Evolutionary conservation across 2,329 filamentous ascomycete genomes (phyloP).

Genomic region (Aureobasidium mangrovei): DNA sequence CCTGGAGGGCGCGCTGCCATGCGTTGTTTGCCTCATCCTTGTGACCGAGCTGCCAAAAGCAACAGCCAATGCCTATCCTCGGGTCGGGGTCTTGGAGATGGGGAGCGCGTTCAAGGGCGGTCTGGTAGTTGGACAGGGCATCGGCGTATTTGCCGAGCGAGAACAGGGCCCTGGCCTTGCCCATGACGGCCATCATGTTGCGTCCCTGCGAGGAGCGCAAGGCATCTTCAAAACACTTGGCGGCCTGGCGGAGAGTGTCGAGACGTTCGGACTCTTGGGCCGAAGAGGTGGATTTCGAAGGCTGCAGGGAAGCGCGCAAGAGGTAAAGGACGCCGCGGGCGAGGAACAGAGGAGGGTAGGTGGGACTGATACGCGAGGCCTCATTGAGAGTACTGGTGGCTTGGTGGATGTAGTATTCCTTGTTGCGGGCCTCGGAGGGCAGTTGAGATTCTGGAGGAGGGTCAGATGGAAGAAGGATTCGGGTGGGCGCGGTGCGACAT

Average conservation of each 20-base stretch:
- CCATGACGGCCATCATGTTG: slow-evolving; percentile 88
- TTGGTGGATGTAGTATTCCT: slow-evolving; percentile 83
- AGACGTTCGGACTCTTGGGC: slow-evolving; percentile 61
- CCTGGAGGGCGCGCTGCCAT: slow-evolving; percentile 79
- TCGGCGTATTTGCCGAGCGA: slow-evolving; percentile 80
- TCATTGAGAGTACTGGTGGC: slow-evolving; percentile 93
- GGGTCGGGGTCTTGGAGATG: slow-evolving; percentile 87
- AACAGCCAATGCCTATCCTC: slow-evolving; percentile 90
- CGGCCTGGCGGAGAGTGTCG: slow-evolving; percentile 72
- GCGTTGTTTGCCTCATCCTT: slow-evolving; percentile 86
- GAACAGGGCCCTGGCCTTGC: slow-evolving; percentile 78
- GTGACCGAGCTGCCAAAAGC: slow-evolving; percentile 92
- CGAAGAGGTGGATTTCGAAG: slow-evolving; percentile 53
- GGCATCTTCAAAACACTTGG: slow-evolving; percentile 93
- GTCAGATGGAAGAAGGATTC: background rate
- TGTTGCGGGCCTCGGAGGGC: slow-evolving; percentile 70
- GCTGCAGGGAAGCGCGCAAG: slow-evolving; percentile 77
- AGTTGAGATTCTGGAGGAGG: slow-evolving; percentile 32
- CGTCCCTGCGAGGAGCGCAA: slow-evolving; percentile 72
- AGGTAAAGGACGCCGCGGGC: slow-evolving; percentile 84
- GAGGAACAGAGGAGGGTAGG: slow-evolving; percentile 82
- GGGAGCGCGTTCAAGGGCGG: slow-evolving; percentile 76
- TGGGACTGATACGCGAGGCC: slow-evolving; percentile 85
- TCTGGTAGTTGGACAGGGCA: slow-evolving; percentile 76
- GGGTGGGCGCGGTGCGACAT: slow-evolving; percentile 9